Evolutionary conservation across 2,329 filamentous ascomycete genomes (phyloP), one percentile per base, ranked within the genome.

Genomic region (Cytospora piceae): DNA sequence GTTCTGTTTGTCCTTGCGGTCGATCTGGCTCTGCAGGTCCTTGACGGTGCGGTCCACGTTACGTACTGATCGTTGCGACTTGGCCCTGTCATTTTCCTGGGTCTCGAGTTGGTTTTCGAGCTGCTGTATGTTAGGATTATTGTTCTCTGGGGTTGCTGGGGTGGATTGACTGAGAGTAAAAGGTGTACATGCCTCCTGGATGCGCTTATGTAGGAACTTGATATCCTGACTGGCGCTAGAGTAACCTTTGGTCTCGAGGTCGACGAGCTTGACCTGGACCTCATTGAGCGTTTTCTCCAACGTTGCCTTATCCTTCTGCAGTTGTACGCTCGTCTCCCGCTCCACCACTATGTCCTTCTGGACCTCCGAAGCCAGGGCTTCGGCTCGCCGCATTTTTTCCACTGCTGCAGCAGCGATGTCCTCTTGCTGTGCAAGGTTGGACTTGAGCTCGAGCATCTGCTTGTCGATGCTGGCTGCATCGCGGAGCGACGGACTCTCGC

Each of bases 241-340:
- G 79, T 96, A 98, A 61, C 94, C 93, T 82, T 98, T 98, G 53
- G 95, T 98, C 80, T 99, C 94, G 11, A 98, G 84, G 75, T 98
- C 95, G 61, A 99, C 90, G 64, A 96, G 87, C 74, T 89, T 89
- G 61, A 98, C 86, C 77, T 98, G 94, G 31, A 94, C 84, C 76
- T 99, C 94, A 76, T 94, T 97, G 59, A 96, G 82, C 63, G 86
- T 87, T 82, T 97, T 97, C 80, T 98, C 95, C 52, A 99, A 81
- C 0, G 85, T 85, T 3, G 91, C 92, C 80, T 97, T 98, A 71
- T 97, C 92, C 75, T 94, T 94, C 76, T 95, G 92, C 63, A 98
- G 82, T 71, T 91, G 87, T 6, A 90, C 87, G 72, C 89, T 93
- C 39, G 86, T 85, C 74, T 98, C 95, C 12, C 94, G 88, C 79